Conservation (phyloP, 31 red algal genomes). For the Odonthalia washingtoniensis region DNA sequence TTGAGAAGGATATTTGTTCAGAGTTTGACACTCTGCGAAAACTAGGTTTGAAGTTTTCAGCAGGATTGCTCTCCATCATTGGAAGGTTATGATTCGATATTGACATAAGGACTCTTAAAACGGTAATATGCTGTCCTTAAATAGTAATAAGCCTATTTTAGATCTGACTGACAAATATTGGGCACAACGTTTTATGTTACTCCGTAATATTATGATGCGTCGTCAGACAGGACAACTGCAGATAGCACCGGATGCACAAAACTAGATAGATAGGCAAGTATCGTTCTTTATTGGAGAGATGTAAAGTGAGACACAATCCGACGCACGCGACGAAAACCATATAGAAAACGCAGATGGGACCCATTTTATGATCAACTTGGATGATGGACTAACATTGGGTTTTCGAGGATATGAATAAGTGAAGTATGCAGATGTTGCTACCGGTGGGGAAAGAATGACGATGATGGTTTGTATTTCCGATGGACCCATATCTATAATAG, state of each 20-base stretch:
- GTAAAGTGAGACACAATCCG: neutral
- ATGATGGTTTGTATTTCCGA: slow-evolving; percentile 36
- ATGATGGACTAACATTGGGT: neutral
- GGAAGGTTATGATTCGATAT: too few species aligned
- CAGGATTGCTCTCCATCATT: too few species aligned
- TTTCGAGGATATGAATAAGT: slow-evolving; percentile 4
- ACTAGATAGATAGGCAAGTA: neutral
- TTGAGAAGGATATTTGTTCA: too few species aligned
- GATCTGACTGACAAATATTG: too few species aligned
- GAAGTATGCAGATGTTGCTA: slow-evolving; percentile 22
- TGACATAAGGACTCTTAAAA: too few species aligned
- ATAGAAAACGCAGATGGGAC: slow-evolving; percentile 20
- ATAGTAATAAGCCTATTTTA: too few species aligned
- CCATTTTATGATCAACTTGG: slow-evolving; percentile 7
- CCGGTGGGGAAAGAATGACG: slow-evolving; percentile 35
- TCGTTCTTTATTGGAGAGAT: neutral
- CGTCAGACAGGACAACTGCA: slow-evolving; percentile 11
- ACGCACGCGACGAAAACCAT: neutral
- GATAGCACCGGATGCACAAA: neutral
- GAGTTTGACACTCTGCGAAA: too few species aligned
- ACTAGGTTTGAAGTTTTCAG: too few species aligned
- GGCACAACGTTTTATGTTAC: neutral
- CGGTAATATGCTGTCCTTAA: too few species aligned
- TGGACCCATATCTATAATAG: neutral
- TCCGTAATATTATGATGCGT: neutral